A percentile compares a stretch with the other conserved stretches of the same genome.
Conservation (phyloP, 2,329 filamentous ascomycete genomes). For the Claviceps paspali region DNA sequence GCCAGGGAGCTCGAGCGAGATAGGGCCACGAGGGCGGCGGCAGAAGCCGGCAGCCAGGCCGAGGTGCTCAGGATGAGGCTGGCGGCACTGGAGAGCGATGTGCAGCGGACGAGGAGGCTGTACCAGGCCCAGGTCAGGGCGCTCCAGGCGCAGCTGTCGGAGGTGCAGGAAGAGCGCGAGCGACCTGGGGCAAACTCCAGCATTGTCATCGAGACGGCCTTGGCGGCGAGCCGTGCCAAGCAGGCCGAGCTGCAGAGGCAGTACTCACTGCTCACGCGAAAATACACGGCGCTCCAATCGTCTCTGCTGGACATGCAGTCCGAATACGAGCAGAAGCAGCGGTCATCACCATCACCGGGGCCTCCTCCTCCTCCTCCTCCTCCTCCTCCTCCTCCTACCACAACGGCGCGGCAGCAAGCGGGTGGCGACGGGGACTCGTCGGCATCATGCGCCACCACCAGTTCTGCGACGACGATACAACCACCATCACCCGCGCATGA, state of each 20-base stretch:
- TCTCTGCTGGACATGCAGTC: conserved; percentile 32
- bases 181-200: conserved; percentile 16
- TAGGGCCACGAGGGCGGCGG: conserved; percentile 39
- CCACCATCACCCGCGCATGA: too few species aligned
- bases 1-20: conserved; percentile 47
- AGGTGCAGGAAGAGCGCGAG: conserved; percentile 17
- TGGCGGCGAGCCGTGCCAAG: conserved; percentile 37
- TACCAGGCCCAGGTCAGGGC: conserved; percentile 33
- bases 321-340: conserved; percentile 7
- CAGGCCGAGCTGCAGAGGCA: conserved; percentile 39
- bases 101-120: conserved; percentile 25
- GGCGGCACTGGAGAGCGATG: conserved; percentile 30
- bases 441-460: too few species aligned
- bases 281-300: conserved; percentile 36
- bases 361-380: too few species aligned
- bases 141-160: conserved; percentile 30
- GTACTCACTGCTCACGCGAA: conserved; percentile 31
- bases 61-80: conserved; percentile 45
- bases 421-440: too few species aligned
- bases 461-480: too few species aligned
- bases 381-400: too few species aligned
- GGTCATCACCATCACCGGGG: not conserved
- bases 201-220: conserved; percentile 25
- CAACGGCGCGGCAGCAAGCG: too few species aligned
- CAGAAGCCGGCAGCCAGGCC: conserved; percentile 41